Percentiles rank a stretch among this genome's conserved stretches.
These are phyloP conservation scores for Fusarium nematophilum DNA, from an alignment of 2,329 filamentous ascomycete species.

Conservation along the genomic window DNA sequence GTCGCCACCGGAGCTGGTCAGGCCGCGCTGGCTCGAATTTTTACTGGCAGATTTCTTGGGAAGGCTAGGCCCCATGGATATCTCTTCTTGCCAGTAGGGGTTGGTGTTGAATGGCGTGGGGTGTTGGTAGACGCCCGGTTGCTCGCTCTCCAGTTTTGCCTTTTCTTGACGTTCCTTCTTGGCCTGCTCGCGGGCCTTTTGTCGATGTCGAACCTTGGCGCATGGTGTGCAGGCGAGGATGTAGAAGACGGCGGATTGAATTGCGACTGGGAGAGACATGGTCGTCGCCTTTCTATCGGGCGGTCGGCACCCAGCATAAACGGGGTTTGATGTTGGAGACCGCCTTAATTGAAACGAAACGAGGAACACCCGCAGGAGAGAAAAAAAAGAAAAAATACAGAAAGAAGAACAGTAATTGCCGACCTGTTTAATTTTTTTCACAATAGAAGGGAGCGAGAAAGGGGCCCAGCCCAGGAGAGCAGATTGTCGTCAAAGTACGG, in stretches of 20 bases:
- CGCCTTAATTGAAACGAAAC: slow-evolving; percentile 6
- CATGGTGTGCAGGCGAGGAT: slow-evolving; percentile 83
- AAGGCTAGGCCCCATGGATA: slow-evolving; percentile 80
- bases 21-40: slow-evolving; percentile 68
- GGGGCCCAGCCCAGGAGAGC: slow-evolving; percentile 38
- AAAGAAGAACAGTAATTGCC: neutral
- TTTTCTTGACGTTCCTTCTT: slow-evolving; percentile 75
- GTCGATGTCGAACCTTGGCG: slow-evolving; percentile 74
- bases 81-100: slow-evolving; percentile 89
- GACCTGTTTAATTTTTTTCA: slow-evolving; percentile 2
- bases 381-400: slow-evolving; percentile 3
- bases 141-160: slow-evolving; percentile 71
- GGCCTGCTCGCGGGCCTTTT: slow-evolving; percentile 77
- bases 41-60: slow-evolving; percentile 71
- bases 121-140: slow-evolving; percentile 81
- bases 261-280: slow-evolving; percentile 65
- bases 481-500: slow-evolving; percentile 19
- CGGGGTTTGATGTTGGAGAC: neutral
- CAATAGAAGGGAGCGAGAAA: slow-evolving; percentile 31
- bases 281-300: slow-evolving; percentile 35
- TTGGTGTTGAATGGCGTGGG: slow-evolving; percentile 88
- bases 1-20: slow-evolving; percentile 68
- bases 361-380: slow-evolving; percentile 11
- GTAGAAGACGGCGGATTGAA: slow-evolving; percentile 84
- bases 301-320: slow-evolving; percentile 36